These are phyloP conservation scores for Gentiana macrophylla DNA, from an alignment of 257 asterid genomes.

Conservation along the genomic window DNA sequence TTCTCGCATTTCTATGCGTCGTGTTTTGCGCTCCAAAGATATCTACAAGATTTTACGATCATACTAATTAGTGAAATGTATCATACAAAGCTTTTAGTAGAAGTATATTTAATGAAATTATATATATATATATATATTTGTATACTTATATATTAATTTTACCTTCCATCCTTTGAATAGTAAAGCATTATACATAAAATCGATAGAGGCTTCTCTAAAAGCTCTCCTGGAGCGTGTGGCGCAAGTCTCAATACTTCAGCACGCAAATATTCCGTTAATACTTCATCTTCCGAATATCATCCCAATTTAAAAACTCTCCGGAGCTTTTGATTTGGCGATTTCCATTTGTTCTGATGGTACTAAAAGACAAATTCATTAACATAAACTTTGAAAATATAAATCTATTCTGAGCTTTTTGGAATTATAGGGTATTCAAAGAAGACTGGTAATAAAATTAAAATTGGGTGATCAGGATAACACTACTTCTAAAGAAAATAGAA, in stretches of 20 bases:
- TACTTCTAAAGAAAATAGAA: too few species aligned
- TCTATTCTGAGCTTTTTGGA: neutral
- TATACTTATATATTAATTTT: neutral
- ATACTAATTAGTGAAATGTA: too few species aligned
- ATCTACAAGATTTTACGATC: slow-evolving; percentile 15
- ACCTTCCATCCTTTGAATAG: slow-evolving; percentile 57
- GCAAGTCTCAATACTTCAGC: slow-evolving; percentile 48
- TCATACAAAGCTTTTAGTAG: too few species aligned
- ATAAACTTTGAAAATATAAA: neutral
- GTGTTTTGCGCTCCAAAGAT: slow-evolving; percentile 41
- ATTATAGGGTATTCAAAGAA: neutral
- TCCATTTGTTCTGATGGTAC: slow-evolving; percentile 37
- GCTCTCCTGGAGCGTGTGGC: slow-evolving; percentile 51
- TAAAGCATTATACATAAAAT: slow-evolving; percentile 40
- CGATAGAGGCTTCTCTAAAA: slow-evolving; percentile 36
- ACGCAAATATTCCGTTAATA: slow-evolving; percentile 57
- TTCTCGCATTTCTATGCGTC: slow-evolving; percentile 32
- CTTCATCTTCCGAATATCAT: slow-evolving; percentile 46
- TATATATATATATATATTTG: too few species aligned
- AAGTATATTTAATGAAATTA: too few species aligned
- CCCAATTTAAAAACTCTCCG: slow-evolving; percentile 42
- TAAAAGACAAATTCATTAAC: neutral
- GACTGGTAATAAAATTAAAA: too few species aligned
- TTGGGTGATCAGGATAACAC: too few species aligned
- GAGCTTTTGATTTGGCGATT: slow-evolving; percentile 34